phyloP scores from a whole-genome alignment of 140 eudicot species.

The Anethum foeniculum region DNA sequence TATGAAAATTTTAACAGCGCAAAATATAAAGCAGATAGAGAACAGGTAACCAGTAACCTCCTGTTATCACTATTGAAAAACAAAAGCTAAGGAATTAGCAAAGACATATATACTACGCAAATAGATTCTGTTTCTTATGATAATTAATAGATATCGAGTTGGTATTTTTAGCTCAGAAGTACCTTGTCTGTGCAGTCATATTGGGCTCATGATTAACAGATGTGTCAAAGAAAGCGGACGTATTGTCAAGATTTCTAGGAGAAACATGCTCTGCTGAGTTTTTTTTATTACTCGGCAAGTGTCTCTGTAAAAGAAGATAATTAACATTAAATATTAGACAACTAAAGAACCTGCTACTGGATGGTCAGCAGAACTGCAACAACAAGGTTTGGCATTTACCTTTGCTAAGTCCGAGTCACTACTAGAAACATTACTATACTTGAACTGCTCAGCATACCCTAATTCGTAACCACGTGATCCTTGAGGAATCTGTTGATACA shows the following conservation, averaged over 20 bases:
- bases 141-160: background rate
- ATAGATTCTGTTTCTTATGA: background rate
- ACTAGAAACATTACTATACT: constrained; percentile 5
- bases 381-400: constrained; percentile 5
- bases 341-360: background rate
- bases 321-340: background rate
- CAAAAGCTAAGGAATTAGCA: background rate
- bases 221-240: constrained; percentile 29
- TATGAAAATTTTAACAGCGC: background rate
- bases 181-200: constrained; percentile 46
- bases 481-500: constrained; percentile 13
- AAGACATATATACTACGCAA: background rate
- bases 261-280: constrained; percentile 21
- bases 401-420: constrained; percentile 9
- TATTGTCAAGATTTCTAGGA: constrained; percentile 24
- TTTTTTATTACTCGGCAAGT: constrained; percentile 24
- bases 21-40: background rate
- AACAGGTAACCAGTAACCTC: background rate
- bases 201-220: constrained; percentile 27
- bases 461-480: constrained; percentile 5
- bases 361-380: background rate
- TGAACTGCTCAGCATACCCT: constrained; percentile 19
- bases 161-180: background rate
- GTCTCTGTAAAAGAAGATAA: constrained; percentile 30
- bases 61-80: background rate